These are phyloP conservation scores for Centella asiatica DNA, from an alignment of 129 eudicot genomes.

Conservation along the genomic window DNA sequence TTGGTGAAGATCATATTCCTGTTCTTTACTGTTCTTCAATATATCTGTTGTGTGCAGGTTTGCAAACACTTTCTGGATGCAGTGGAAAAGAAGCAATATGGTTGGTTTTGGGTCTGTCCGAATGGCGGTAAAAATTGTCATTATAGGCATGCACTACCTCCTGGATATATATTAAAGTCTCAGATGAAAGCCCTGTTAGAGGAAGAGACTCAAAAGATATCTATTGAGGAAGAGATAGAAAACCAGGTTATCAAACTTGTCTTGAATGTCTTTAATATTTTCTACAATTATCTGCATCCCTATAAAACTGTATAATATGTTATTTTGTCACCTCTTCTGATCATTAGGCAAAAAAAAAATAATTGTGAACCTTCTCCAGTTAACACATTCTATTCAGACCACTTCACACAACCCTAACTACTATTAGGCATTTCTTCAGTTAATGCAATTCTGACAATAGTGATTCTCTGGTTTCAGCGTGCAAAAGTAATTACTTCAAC, in stretches of 20 bases:
- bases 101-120: conserved; percentile 98
- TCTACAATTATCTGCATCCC: neutral
- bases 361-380: too few species aligned
- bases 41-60: conserved; percentile 30
- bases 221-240: conserved; percentile 90
- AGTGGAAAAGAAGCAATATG: conserved; percentile 93
- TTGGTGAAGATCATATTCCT: too few species aligned
- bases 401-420: too few species aligned
- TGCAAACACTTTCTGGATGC: conserved; percentile 86
- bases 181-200: conserved; percentile 95
- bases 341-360: neutral
- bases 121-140: conserved; percentile 88
- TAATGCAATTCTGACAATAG: neutral
- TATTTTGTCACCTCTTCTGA: neutral
- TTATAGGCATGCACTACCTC: conserved; percentile 97
- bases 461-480: conserved; percentile 38
- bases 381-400: too few species aligned
- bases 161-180: conserved; percentile 74
- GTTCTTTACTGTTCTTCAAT: neutral
- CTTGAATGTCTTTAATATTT: neutral
- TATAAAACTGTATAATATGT: neutral
- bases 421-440: too few species aligned
- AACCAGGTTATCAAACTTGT: conserved; percentile 41
- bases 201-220: conserved; percentile 66
- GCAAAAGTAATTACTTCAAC: conserved; percentile 69